Percentiles rank a stretch among this genome's conserved stretches.
Conservation (phyloP, 345 rosid genomes). For the Mangifera indica region DNA sequence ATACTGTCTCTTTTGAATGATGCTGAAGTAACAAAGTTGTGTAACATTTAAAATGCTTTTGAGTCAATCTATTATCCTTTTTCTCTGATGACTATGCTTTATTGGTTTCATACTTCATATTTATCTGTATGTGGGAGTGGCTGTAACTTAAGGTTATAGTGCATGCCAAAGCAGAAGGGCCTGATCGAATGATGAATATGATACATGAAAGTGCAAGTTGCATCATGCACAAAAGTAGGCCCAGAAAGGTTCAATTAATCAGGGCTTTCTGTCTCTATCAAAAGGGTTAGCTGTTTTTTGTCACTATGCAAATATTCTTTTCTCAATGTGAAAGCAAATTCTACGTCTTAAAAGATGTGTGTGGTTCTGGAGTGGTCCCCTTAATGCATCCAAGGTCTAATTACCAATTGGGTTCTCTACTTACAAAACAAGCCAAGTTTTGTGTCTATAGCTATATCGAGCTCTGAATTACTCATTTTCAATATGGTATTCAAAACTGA, state of each 20-base stretch:
- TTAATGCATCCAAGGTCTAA: conserved; percentile 28
- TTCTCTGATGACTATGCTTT: too few relatives aligned
- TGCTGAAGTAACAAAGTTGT: conserved; percentile 5
- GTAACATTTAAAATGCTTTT: conserved; percentile 11
- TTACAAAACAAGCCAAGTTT: conserved; percentile 27
- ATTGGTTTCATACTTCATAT: too few relatives aligned
- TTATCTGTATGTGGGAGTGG: too few relatives aligned
- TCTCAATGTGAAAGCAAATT: conserved; percentile 25
- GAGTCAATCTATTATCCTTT: neutral
- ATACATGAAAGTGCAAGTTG: too few relatives aligned
- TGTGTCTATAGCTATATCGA: conserved; percentile 21
- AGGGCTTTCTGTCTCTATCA: conserved; percentile 28
- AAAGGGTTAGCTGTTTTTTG: conserved; percentile 36
- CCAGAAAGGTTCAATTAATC: conserved; percentile 21
- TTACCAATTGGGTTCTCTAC: conserved; percentile 18
- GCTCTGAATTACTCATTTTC: conserved; percentile 7
- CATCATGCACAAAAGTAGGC: neutral
- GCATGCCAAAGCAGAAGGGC: too few relatives aligned
- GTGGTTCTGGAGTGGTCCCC: conserved; percentile 30
- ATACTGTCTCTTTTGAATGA: conserved; percentile 13
- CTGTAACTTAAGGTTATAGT: too few relatives aligned
- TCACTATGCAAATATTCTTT: conserved; percentile 25
- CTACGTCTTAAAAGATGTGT: neutral
- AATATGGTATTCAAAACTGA: conserved; percentile 16
- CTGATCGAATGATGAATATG: too few relatives aligned